Evolutionary conservation across 116 monocot genomes (phyloP).

Genomic region (Iris pallida): DNA sequence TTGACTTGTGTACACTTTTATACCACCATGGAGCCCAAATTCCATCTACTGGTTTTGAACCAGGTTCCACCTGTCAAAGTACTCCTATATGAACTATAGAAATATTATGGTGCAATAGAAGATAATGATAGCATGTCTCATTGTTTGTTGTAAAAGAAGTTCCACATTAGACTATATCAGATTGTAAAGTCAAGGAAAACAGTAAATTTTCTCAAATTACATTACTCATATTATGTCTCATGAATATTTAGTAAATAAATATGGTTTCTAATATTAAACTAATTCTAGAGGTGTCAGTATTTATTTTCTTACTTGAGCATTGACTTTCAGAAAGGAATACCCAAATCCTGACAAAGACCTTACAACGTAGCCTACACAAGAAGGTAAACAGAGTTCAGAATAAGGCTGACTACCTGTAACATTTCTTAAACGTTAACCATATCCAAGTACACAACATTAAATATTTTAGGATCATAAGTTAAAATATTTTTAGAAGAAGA

Average conservation of each 20-base stretch:
- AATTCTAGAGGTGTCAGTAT: too few relatives aligned
- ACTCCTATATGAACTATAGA: neutral
- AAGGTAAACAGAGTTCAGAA: too few relatives aligned
- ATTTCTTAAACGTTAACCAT: too few relatives aligned
- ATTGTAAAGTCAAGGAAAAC: neutral
- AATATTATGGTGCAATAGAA: neutral
- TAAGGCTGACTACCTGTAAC: too few relatives aligned
- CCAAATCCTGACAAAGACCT: slow-evolving; percentile 76
- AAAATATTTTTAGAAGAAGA: too few relatives aligned
- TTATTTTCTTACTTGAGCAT: slow-evolving; percentile 73
- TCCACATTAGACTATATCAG: neutral
- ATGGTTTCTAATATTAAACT: too few relatives aligned
- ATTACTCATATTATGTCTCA: neutral
- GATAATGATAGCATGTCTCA: neutral
- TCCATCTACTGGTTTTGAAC: slow-evolving; percentile 80
- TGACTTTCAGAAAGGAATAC: slow-evolving; percentile 73
- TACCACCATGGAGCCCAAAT: slow-evolving; percentile 99
- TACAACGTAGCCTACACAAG: slow-evolving; percentile 60
- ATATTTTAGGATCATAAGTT: too few relatives aligned
- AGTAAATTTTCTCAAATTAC: neutral
- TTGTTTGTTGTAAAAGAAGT: too few relatives aligned
- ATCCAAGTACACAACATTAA: too few relatives aligned
- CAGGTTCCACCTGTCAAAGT: slow-evolving; percentile 74
- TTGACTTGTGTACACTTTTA: slow-evolving; percentile 75
- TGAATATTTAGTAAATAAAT: neutral